Evolutionary conservation across 2,329 filamentous ascomycete genomes (phyloP).

Genomic region (Arthrobotrys iridis): DNA sequence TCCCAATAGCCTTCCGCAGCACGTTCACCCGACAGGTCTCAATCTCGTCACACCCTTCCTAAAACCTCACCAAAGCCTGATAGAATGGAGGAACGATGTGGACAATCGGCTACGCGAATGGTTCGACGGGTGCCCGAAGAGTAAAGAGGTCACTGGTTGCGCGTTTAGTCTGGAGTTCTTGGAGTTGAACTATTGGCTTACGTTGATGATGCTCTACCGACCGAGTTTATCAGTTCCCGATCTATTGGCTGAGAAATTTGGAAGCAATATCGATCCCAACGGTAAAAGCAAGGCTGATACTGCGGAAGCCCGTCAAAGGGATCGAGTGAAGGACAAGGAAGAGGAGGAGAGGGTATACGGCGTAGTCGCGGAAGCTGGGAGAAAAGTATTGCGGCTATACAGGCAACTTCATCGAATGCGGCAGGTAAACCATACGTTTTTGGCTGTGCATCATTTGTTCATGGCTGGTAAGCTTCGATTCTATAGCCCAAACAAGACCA

Average conservation of each 20-base stretch:
- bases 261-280: slow-evolving; percentile 56
- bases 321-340: slow-evolving; percentile 59
- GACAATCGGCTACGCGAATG: slow-evolving; percentile 84
- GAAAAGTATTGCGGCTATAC: slow-evolving; percentile 90
- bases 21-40: slow-evolving; percentile 48
- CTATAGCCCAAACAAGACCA: neutral
- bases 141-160: slow-evolving; percentile 80
- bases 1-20: slow-evolving; percentile 47
- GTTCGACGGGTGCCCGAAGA: slow-evolving; percentile 81
- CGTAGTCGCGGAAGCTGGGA: slow-evolving; percentile 93
- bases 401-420: slow-evolving; percentile 86
- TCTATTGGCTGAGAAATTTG: slow-evolving; percentile 81
- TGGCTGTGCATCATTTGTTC: slow-evolving; percentile 95
- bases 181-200: slow-evolving; percentile 97
- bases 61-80: slow-evolving; percentile 82
- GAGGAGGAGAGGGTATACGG: slow-evolving; percentile 92
- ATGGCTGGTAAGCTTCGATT: slow-evolving; percentile 77
- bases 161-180: slow-evolving; percentile 89
- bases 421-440: slow-evolving; percentile 93
- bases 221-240: slow-evolving; percentile 88
- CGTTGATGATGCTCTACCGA: slow-evolving; percentile 92
- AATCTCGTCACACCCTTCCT: slow-evolving; percentile 85
- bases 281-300: slow-evolving; percentile 52
- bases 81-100: slow-evolving; percentile 87
- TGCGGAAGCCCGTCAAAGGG: slow-evolving; percentile 9